Evolutionary conservation across 345 rosid species (phyloP).

Genomic region (Melaleuca alternifolia): DNA sequence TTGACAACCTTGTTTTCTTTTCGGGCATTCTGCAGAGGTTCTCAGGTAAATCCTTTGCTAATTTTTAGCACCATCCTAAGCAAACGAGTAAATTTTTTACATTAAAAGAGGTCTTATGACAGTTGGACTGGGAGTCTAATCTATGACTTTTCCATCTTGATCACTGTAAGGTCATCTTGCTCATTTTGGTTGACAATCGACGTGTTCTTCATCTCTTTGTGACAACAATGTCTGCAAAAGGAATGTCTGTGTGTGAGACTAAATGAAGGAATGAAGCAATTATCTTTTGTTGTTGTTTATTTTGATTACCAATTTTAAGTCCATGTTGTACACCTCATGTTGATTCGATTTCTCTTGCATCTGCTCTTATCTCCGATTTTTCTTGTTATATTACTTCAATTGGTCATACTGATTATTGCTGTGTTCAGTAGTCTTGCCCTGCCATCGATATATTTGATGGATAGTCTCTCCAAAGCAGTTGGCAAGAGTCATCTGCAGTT

Average conservation of each 20-base stretch:
- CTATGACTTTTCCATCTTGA: background rate
- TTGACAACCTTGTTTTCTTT: background rate
- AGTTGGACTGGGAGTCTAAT: background rate
- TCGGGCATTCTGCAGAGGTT: background rate
- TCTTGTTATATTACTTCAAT: too few species aligned
- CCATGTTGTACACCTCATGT: background rate
- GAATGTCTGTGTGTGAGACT: background rate
- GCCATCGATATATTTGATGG: too few species aligned
- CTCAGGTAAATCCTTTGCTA: background rate
- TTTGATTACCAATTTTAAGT: background rate
- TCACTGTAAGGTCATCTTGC: conserved; percentile 32
- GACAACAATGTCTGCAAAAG: conserved; percentile 40
- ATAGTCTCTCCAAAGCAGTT: too few species aligned
- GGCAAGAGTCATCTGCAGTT: too few species aligned
- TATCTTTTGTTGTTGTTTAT: background rate
- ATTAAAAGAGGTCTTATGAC: background rate
- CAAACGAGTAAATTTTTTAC: background rate
- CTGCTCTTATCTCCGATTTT: too few species aligned
- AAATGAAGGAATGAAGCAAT: background rate
- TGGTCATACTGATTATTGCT: too few species aligned
- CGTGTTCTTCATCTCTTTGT: conserved; percentile 55
- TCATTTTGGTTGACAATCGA: conserved; percentile 18
- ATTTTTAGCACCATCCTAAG: background rate
- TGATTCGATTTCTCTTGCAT: too few species aligned
- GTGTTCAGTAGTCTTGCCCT: too few species aligned